Evolutionary conservation across 257 asterid species (phyloP).

Genomic region (Nicotiana attenuata): DNA sequence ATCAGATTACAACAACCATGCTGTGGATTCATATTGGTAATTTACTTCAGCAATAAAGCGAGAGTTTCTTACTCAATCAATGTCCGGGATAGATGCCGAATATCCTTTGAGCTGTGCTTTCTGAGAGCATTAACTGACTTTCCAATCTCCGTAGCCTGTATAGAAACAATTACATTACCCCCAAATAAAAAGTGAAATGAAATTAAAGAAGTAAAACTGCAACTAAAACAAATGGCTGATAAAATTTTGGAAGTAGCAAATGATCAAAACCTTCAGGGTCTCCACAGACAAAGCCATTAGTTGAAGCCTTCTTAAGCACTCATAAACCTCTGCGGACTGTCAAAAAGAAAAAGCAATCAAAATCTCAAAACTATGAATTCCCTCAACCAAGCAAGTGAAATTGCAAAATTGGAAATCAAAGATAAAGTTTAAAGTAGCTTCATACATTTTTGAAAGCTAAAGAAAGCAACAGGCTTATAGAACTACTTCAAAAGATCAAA

Average conservation of each 20-base stretch:
- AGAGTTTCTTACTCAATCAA: slow-evolving; percentile 40
- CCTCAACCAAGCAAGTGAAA: slow-evolving; percentile 12
- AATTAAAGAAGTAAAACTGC: slow-evolving; percentile 3
- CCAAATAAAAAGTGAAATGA: slow-evolving; percentile 5
- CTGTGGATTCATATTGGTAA: background rate
- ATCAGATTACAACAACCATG: background rate
- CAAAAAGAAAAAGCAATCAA: slow-evolving; percentile 4
- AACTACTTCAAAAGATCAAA: background rate
- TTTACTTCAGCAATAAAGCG: slow-evolving; percentile 2
- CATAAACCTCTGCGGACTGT: slow-evolving; percentile 29
- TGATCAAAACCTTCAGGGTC: slow-evolving; percentile 56
- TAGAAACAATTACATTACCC: slow-evolving; percentile 8
- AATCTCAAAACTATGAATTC: slow-evolving; percentile 13
- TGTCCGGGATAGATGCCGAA: slow-evolving; percentile 34
- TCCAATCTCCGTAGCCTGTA: slow-evolving; percentile 60
- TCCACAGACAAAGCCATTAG: slow-evolving; percentile 70
- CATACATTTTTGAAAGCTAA: background rate
- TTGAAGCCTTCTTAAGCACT: slow-evolving; percentile 76
- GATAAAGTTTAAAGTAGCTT: background rate
- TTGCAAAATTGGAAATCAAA: background rate
- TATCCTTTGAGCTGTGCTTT: slow-evolving; percentile 47
- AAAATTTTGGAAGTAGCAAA: slow-evolving; percentile 4
- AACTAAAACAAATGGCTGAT: background rate
- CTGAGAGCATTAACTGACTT: slow-evolving; percentile 44
- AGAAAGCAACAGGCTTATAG: background rate